These are phyloP conservation scores for Aspergillus caelatus DNA, from an alignment of 2,329 filamentous ascomycete species.

Conservation along the genomic window DNA sequence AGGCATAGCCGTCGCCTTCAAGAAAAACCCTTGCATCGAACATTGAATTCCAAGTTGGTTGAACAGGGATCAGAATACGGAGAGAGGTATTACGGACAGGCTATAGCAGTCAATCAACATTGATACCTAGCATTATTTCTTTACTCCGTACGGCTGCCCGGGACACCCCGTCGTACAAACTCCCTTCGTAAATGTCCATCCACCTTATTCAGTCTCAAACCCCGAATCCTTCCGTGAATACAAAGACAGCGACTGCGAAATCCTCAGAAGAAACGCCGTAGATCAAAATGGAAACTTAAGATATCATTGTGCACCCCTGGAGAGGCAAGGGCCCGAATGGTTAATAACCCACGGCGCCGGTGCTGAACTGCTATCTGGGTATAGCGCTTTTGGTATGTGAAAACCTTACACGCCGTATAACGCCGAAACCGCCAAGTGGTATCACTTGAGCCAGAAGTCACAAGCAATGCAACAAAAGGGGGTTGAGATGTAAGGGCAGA, in stretches of 20 bases:
- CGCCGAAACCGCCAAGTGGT: conserved; percentile 17
- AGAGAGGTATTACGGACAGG: neutral
- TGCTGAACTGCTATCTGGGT: conserved; percentile 8
- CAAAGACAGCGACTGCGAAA: neutral
- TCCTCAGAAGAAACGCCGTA: neutral
- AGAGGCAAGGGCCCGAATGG: neutral
- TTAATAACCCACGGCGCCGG: conserved; percentile 1
- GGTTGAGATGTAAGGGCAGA: conserved; percentile 3
- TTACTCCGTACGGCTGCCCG: neutral
- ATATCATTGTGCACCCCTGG: conserved; percentile 3
- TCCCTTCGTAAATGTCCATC: neutral
- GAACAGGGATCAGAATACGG: neutral
- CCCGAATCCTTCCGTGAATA: neutral
- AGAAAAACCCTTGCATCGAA: too few species aligned
- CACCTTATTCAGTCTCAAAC: neutral
- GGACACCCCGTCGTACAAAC: neutral
- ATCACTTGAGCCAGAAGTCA: conserved; percentile 16
- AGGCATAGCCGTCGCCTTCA: neutral
- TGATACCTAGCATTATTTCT: neutral
- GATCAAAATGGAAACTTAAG: neutral
- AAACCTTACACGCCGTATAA: conserved; percentile 3
- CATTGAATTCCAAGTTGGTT: neutral
- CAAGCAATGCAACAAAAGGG: conserved; percentile 1
- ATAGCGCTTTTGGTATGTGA: conserved; percentile 8
- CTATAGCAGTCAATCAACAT: neutral